These are phyloP conservation scores for Acrocalymma vagum DNA, from an alignment of 2,329 filamentous ascomycete species.

Conservation along the genomic window DNA sequence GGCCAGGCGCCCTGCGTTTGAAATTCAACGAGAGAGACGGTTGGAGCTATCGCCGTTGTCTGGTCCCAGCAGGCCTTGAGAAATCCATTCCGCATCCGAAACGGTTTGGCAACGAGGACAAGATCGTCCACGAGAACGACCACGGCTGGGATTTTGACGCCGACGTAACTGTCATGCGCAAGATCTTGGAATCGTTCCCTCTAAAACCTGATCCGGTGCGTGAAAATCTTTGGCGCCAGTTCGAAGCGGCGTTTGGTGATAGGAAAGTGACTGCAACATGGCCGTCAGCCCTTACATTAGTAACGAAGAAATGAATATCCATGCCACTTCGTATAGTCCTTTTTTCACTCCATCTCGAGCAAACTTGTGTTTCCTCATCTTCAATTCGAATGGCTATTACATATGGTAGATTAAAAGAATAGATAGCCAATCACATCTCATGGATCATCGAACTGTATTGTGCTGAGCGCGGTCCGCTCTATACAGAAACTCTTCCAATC, in stretches of 20 bases:
- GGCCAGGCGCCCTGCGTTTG: conserved; percentile 6
- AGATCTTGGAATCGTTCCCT: conserved; percentile 8
- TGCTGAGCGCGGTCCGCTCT: too few relatives aligned
- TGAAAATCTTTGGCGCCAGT: conserved; percentile 8
- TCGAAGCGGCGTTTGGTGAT: conserved; percentile 5
- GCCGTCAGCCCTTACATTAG: conserved; percentile 2
- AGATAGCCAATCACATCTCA: too few relatives aligned
- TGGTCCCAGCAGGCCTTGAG: conserved; percentile 7
- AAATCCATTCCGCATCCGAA: conserved; percentile 6
- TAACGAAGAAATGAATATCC: not conserved
- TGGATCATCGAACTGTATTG: too few relatives aligned
- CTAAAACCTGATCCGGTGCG: conserved; percentile 7
- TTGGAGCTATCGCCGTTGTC: conserved; percentile 7
- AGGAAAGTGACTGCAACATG: conserved; percentile 3
- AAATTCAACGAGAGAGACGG: conserved; percentile 8
- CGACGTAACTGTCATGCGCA: conserved; percentile 7
- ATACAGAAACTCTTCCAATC: too few relatives aligned
- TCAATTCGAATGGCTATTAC: too few relatives aligned
- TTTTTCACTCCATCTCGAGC: too few relatives aligned
- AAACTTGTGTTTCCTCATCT: too few relatives aligned
- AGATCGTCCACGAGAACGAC: conserved; percentile 5
- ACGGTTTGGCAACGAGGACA: conserved; percentile 7
- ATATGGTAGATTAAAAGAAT: too few relatives aligned
- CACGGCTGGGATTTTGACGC: conserved; percentile 6
- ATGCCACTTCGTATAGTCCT: too few relatives aligned